phyloP scores from a whole-genome alignment of 2,329 filamentous ascomycete species.

The Fusarium floridanum region DNA sequence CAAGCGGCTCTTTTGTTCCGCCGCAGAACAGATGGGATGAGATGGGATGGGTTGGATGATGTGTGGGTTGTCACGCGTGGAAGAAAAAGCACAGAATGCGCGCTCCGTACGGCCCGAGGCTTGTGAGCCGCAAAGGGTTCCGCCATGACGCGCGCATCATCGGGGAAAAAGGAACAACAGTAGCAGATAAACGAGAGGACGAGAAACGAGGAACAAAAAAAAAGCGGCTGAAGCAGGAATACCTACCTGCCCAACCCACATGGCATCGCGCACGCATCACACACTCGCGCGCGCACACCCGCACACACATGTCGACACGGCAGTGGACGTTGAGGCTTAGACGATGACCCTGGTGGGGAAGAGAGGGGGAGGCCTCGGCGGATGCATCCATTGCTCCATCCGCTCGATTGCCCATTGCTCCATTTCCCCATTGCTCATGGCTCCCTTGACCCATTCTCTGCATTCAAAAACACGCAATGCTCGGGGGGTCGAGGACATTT shows the following conservation, averaged over 20 bases:
- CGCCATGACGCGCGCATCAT: neutral
- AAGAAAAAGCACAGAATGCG: neutral
- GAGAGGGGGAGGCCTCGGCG: constrained; percentile 36
- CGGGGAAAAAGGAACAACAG: neutral
- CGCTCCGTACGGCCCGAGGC: constrained; percentile 14
- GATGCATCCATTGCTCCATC: constrained; percentile 29
- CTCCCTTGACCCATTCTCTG: constrained; percentile 1
- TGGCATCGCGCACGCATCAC: constrained; percentile 14
- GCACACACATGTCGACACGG: constrained; percentile 41
- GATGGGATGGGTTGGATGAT: neutral
- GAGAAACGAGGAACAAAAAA: neutral
- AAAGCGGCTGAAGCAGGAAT: neutral
- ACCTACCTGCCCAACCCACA: constrained; percentile 16
- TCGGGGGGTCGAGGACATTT: neutral
- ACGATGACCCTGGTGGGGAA: constrained; percentile 37
- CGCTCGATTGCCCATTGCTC: constrained; percentile 17
- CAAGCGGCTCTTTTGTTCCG: constrained; percentile 38
- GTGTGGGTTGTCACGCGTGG: constrained; percentile 8
- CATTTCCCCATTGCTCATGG: constrained; percentile 13
- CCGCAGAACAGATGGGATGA: constrained; percentile 12
- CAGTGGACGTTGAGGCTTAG: constrained; percentile 43
- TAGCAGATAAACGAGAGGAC: neutral
- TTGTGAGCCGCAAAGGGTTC: constrained; percentile 12
- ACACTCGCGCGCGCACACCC: neutral
- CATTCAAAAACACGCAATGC: constrained; percentile 7